phyloP scores from a whole-genome alignment of 2,329 filamentous ascomycete species.

The Torrubiellomyces zombiae region DNA sequence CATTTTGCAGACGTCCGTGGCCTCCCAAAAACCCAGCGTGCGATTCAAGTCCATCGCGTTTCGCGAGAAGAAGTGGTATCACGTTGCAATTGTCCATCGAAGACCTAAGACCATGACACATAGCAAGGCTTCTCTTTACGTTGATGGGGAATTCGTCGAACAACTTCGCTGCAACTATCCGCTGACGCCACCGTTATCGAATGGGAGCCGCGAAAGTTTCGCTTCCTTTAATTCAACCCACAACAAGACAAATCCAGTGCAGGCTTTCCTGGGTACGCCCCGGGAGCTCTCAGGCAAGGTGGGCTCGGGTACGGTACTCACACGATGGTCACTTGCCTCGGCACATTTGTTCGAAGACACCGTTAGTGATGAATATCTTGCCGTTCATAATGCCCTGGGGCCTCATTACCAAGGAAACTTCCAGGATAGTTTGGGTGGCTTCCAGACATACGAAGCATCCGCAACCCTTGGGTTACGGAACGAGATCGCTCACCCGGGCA shows the following conservation, averaged over 20 bases:
- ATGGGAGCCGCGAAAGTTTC: constrained; percentile 49
- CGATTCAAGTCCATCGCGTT: constrained; percentile 79
- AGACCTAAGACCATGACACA: constrained; percentile 57
- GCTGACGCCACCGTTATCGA: constrained; percentile 48
- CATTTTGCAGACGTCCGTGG: constrained; percentile 90
- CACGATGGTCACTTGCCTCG: constrained; percentile 78
- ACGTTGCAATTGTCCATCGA: constrained; percentile 76
- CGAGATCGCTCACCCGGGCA: constrained; percentile 75
- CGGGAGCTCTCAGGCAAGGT: constrained; percentile 65
- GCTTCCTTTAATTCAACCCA: constrained; percentile 46
- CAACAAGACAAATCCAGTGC: constrained; percentile 50
- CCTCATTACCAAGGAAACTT: constrained; percentile 90
- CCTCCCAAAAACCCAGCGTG: constrained; percentile 71
- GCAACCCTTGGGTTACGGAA: constrained; percentile 82
- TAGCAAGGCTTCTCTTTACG: constrained; percentile 73
- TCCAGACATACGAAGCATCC: constrained; percentile 91
- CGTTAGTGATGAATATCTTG: constrained; percentile 78
- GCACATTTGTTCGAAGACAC: constrained; percentile 79
- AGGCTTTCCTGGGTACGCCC: constrained; percentile 87
- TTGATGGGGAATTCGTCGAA: constrained; percentile 88
- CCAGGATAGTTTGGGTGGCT: constrained; percentile 87
- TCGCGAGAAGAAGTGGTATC: constrained; percentile 70
- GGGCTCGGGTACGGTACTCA: constrained; percentile 55
- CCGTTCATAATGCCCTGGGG: constrained; percentile 80
- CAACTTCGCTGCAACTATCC: constrained; percentile 84